phyloP scores from a whole-genome alignment of 75 land plant genomes.

The Cupressus sempervirens region DNA sequence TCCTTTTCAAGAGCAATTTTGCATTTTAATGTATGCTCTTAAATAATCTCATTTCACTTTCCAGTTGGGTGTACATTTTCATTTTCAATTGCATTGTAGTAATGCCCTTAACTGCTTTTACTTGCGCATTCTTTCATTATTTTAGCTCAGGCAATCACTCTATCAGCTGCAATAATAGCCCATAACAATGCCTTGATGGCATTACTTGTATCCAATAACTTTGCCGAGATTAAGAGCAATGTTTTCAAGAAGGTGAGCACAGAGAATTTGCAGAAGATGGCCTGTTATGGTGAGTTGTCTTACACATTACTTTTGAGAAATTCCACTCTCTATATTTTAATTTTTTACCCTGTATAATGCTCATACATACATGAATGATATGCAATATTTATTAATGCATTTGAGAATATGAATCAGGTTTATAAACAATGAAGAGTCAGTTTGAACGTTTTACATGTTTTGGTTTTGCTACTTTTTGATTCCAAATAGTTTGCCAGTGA shows the following conservation, averaged over 20 bases:
- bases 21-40: background rate
- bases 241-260: conserved; percentile 90
- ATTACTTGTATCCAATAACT: conserved; percentile 92
- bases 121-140: conserved; percentile 88
- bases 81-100: conserved; percentile 2
- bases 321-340: conserved; percentile 8
- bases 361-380: background rate
- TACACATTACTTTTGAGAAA: background rate
- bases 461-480: background rate
- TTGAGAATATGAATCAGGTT: background rate
- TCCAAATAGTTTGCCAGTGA: background rate
- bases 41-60: background rate
- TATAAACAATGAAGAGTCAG: background rate
- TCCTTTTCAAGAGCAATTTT: conserved; percentile 38
- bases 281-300: conserved; percentile 61
- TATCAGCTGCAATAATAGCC: conserved; percentile 90
- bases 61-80: conserved; percentile 2
- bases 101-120: conserved; percentile 58
- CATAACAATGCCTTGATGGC: conserved; percentile 90
- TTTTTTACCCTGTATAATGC: background rate
- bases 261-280: conserved; percentile 84
- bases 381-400: background rate
- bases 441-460: background rate
- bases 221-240: conserved; percentile 99
- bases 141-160: conserved; percentile 92